Evolutionary conservation across 306 rosid genomes (phyloP), one percentile per base, ranked within the genome.

Genomic region (Corylus heterophylla): DNA sequence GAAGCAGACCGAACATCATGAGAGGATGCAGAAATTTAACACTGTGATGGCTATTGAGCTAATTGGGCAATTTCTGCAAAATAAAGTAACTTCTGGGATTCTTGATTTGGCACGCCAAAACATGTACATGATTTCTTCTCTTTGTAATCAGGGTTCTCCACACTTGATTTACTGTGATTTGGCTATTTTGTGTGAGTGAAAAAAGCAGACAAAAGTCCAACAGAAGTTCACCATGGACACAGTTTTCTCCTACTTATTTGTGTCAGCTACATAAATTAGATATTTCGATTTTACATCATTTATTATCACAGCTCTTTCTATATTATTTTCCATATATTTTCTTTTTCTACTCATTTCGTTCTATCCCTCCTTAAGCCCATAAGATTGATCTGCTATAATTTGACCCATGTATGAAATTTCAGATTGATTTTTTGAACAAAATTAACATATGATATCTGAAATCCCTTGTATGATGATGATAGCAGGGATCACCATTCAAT

Each of bases 1-100:
- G 83, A 89, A 85, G 81, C 86, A 71, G 88, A 85, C 75, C 29
- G 92, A 89, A 69, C 87, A 77, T 17, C 84, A 78, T 69, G 91
- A 91, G 88, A 86, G 71, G 74, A 82, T 93, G 84, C 78, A 76
- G 79, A 92, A 81, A 59, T 76, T 82, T 52, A 95, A 93, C 87
- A 89, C 94, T 35, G 77, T 88, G 75, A 71, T 88, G 86, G 93
- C 94, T 71, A 83, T 95, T 73, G 98, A 90, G 89, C 87, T 93
- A 70, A 87, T 93, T 75, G 97, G 91, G 69, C 79, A 85, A n/a
- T 90, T 93, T 86, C 91, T 95, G 73, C 88, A 86, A 76, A 88
- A 90, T 82, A 81, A 84, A 78, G 85, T 81, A 74, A 81, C 93
- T 68, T 89, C 91, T 7, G 87, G 90, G 85, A 85, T 95, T 89